Evolutionary conservation across 2,329 filamentous ascomycete species (phyloP), one percentile per base, ranked within the genome.

Genomic region (Stagonosporopsis cucurbitacearum): DNA sequence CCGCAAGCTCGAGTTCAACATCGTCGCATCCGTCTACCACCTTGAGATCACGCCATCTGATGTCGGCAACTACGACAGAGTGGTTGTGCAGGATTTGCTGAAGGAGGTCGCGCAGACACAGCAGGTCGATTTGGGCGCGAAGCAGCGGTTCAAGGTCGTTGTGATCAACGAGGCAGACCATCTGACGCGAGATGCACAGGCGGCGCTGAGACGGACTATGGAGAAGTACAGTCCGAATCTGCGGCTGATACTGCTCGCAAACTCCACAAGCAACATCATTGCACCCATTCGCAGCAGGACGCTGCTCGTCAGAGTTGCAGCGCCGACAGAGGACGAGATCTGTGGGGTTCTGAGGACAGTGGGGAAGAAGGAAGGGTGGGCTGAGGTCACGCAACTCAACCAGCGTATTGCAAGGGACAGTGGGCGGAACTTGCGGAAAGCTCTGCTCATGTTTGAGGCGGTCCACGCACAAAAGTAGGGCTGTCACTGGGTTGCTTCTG

Each of bases 81-180:
- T 99, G 3, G 95, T 99, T 1, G 84, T 99, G 13, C 95, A 99
- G 73, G 95, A 98, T 70, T 81, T 99, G 44, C 81, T 99, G 44
- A 99, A 99, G 77, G 95, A 99, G 77, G 94, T 99, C 5, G 95
- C 96, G 26, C 96, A 99, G 78, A 99, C 95, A 49, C 95, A 99
- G 75, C 96, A 99, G 79, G 95, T 99, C n/a, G 95, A 99, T 75
- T 83, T 95, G 65, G 84, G 87, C 12, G 96, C 96, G 15, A 90
- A 87, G 74, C 95, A 99, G 75, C 86, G 88, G 40, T 99, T 99
- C 84, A 99, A 99, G 79, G 93, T 99, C 1, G 95, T 99, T 1
- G 94, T 99, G 32, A 98, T 99, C 82, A 99, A 99, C 69, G 95
- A 99, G 81, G 95, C 95, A 7, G 96, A 99, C 73, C 91, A 96